These are phyloP conservation scores for Vitis rupestris DNA, from an alignment of 164 flowering plant genomes.

Conservation along the genomic window DNA sequence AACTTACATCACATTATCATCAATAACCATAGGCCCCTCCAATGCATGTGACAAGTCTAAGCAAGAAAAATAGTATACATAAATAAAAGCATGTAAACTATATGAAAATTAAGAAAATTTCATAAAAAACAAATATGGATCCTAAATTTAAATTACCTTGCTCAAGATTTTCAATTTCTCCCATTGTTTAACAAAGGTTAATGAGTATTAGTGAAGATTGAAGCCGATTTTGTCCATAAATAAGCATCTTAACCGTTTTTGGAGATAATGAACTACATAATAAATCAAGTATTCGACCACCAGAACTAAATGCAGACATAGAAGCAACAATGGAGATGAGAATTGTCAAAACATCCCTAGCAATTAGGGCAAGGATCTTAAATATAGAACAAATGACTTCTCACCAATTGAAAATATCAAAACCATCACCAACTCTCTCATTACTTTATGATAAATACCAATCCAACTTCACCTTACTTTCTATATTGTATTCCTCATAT, in stretches of 20 bases:
- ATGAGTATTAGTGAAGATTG: neutral
- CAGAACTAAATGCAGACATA: constrained; percentile 14
- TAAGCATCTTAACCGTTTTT: constrained; percentile 5
- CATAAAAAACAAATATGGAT: no score
- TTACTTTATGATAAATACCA: constrained; percentile 2
- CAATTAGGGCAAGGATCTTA: neutral
- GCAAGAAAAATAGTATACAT: no score
- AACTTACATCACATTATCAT: no score
- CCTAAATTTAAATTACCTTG: no score
- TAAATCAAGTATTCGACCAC: constrained; percentile 14
- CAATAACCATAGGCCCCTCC: no score
- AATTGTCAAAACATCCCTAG: constrained; percentile 12
- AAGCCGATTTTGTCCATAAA: constrained; percentile 24
- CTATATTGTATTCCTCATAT: neutral
- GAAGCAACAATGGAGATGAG: constrained; percentile 2
- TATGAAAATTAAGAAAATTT: no score
- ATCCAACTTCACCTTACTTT: constrained; percentile 4
- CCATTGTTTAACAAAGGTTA: no score
- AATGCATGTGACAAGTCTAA: no score
- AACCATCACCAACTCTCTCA: neutral
- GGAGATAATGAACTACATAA: constrained; percentile 9
- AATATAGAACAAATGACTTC: neutral
- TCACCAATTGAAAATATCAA: constrained; percentile 11
- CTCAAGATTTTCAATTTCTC: no score
- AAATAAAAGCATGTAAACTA: no score